phyloP scores from a whole-genome alignment of 257 asterid species.

The Cinchona pubescens region DNA sequence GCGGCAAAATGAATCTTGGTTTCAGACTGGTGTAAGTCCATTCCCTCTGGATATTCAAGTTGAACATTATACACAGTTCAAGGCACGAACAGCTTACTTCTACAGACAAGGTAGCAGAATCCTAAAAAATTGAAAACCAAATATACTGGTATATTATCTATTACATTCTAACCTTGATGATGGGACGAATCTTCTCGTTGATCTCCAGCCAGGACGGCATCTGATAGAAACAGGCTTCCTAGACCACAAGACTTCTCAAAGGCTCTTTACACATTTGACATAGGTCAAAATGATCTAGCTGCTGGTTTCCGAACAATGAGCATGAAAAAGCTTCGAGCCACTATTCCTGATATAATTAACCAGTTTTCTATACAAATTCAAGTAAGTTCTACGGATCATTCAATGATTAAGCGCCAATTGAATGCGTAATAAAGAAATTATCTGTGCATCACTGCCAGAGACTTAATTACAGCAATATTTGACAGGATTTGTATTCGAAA shows the following conservation, averaged over 20 bases:
- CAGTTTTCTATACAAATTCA: slow-evolving; percentile 38
- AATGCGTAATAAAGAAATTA: no score
- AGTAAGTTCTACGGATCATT: no score
- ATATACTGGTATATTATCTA: neutral
- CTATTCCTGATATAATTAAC: slow-evolving; percentile 31
- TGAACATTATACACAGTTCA: slow-evolving; percentile 54
- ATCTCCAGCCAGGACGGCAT: slow-evolving; percentile 24
- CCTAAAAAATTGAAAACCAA: neutral
- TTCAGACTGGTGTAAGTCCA: slow-evolving; percentile 49
- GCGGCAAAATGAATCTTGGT: slow-evolving; percentile 49
- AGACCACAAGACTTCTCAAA: slow-evolving; percentile 44
- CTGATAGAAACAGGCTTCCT: slow-evolving; percentile 35
- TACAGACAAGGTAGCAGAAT: slow-evolving; percentile 36
- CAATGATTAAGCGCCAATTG: no score
- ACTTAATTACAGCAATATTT: neutral
- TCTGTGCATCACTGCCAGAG: neutral
- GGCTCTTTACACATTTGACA: slow-evolving; percentile 55
- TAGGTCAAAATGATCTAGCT: slow-evolving; percentile 68
- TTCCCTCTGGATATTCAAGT: slow-evolving; percentile 65
- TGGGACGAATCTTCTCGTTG: neutral
- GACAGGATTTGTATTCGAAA: slow-evolving; percentile 46
- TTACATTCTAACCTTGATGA: neutral
- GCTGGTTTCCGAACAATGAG: slow-evolving; percentile 26
- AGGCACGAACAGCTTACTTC: slow-evolving; percentile 36
- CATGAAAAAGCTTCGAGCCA: slow-evolving; percentile 26